phyloP scores from a whole-genome alignment of 768 basidiomycete species.

The Phanerochaete sordida region DNA sequence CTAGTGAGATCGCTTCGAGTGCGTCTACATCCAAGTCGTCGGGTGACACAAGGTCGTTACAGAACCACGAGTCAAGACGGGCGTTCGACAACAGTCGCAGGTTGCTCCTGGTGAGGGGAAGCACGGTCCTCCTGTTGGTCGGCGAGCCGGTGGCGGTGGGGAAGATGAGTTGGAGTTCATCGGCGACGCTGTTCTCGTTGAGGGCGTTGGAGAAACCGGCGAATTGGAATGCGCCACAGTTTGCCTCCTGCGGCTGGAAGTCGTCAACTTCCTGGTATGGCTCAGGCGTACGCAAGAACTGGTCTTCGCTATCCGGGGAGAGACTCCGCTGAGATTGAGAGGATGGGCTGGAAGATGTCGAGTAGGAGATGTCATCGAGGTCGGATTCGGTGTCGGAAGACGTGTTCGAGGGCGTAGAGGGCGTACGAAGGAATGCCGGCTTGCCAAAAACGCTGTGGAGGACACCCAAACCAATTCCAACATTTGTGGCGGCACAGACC shows the following conservation, averaged over 20 bases:
- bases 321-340: neutral
- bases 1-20: too few species aligned
- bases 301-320: neutral
- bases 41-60: too few species aligned
- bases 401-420: neutral
- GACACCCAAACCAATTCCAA: neutral
- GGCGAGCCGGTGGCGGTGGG: neutral
- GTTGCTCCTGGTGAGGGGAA: too few species aligned
- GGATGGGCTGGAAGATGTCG: neutral
- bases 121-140: neutral
- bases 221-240: neutral
- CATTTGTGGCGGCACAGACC: neutral
- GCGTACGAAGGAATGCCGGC: neutral
- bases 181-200: neutral
- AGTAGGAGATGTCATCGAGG: neutral
- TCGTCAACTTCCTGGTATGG: neutral
- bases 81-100: too few species aligned
- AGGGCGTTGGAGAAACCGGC: neutral
- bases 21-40: too few species aligned
- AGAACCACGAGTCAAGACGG: too few species aligned
- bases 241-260: neutral
- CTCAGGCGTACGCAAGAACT: neutral
- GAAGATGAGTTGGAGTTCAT: too few species aligned
- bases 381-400: neutral
- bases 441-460: neutral